phyloP scores from a whole-genome alignment of 2,329 filamentous ascomycete genomes.

The Botrytis fabae region DNA sequence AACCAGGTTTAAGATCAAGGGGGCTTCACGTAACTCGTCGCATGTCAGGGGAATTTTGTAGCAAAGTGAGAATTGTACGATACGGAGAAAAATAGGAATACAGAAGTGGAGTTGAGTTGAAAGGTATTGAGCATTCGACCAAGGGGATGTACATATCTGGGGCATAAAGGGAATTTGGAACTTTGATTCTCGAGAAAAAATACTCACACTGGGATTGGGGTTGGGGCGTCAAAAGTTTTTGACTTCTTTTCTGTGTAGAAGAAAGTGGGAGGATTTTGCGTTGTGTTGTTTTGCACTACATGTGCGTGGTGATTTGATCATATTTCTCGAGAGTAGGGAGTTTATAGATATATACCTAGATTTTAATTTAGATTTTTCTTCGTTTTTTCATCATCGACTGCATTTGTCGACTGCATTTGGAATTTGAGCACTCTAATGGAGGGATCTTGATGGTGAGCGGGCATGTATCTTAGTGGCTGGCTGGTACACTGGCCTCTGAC shows the following conservation, averaged over 20 bases:
- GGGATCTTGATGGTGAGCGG: rapidly evolving
- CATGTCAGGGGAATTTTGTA: slow-evolving; percentile 3
- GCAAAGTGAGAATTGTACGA: background rate
- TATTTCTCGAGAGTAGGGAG: background rate
- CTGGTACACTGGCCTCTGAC: too few species aligned
- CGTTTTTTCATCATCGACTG: background rate
- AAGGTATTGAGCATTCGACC: background rate
- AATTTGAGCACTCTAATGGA: background rate
- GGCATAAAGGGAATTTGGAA: background rate
- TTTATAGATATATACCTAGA: background rate
- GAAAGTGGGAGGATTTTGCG: background rate
- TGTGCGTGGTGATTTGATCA: background rate
- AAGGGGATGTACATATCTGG: background rate
- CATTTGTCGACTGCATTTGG: background rate
- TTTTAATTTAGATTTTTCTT: background rate
- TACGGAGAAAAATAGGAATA: too few species aligned
- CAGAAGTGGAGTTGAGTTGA: background rate
- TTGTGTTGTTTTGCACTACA: background rate
- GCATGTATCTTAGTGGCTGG: background rate
- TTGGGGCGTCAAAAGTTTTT: background rate
- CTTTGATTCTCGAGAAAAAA: background rate
- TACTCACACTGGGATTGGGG: background rate
- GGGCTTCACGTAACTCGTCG: background rate
- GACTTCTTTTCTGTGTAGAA: background rate
- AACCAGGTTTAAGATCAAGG: background rate